These are phyloP conservation scores for Stipa capillata DNA, from an alignment of 176 grass and related monocot genomes.

Conservation along the genomic window DNA sequence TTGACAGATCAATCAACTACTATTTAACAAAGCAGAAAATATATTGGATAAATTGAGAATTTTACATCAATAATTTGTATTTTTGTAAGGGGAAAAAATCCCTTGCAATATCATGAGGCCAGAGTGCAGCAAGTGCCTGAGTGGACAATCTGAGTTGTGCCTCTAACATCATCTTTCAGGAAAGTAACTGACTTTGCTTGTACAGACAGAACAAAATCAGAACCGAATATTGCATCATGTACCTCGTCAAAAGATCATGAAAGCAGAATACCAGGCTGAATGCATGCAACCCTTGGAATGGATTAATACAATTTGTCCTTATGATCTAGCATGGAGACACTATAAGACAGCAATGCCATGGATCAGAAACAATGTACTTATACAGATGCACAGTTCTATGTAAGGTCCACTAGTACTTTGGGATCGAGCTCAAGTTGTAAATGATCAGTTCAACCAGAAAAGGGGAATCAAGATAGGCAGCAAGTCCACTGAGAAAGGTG, in stretches of 20 bases:
- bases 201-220: conserved; percentile 30
- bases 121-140: not conserved
- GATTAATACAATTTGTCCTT: not conserved
- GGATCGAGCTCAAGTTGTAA: conserved; percentile 4
- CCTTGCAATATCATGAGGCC: not conserved
- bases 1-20: not conserved
- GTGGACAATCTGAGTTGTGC: not conserved
- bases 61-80: conserved; percentile 6
- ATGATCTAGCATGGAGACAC: not conserved
- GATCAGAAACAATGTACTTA: too few species aligned
- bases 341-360: too few species aligned
- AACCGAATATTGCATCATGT: conserved; percentile 19
- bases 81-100: not conserved
- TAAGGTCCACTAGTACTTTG: not conserved
- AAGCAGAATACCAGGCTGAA: not conserved
- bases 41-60: not conserved
- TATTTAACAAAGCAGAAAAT: not conserved
- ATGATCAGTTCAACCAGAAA: conserved; percentile 24
- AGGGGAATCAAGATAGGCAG: conserved; percentile 14
- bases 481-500: conserved; percentile 43
- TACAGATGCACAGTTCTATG: not conserved
- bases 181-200: conserved; percentile 21
- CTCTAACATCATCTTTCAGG: conserved; percentile 13
- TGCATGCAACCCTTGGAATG: not conserved
- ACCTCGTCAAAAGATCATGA: conserved; percentile 17